Percentiles rank a stretch among this genome's conserved stretches.
These are phyloP conservation scores for Naumovozyma baii DNA, from an alignment of 805 yeast genomes.

Conservation along the genomic window DNA sequence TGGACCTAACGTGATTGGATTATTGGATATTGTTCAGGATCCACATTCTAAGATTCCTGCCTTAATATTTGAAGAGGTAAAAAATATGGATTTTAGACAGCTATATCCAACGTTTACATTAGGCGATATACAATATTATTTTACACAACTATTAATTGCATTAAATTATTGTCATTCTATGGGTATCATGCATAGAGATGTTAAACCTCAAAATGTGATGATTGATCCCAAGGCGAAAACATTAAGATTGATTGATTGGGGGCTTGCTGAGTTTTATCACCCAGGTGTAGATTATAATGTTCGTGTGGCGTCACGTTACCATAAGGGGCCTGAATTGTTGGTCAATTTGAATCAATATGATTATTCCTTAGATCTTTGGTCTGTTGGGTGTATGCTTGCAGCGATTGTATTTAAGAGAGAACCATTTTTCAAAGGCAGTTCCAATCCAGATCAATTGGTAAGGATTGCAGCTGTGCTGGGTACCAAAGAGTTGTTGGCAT, in stretches of 20 bases:
- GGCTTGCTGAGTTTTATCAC: slow-evolving; percentile 87
- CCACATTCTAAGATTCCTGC: slow-evolving; percentile 80
- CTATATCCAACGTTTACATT: slow-evolving; percentile 73
- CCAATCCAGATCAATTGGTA: slow-evolving; percentile 85
- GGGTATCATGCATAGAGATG: slow-evolving; percentile 94
- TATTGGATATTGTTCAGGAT: slow-evolving; percentile 82
- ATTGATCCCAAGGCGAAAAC: slow-evolving; percentile 61
- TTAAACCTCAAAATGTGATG: slow-evolving; percentile 90
- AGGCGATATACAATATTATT: slow-evolving; percentile 70
- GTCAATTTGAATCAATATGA: slow-evolving; percentile 79
- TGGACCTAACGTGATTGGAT: slow-evolving; percentile 70
- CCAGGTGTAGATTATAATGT: slow-evolving; percentile 84
- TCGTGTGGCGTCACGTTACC: slow-evolving; percentile 84
- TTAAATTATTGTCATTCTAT: slow-evolving; percentile 82
- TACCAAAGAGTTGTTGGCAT: slow-evolving; percentile 60
- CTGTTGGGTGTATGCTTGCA: slow-evolving; percentile 85
- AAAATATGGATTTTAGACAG: slow-evolving; percentile 78
- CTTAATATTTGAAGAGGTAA: slow-evolving; percentile 72
- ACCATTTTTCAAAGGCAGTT: slow-evolving; percentile 86
- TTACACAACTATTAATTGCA: slow-evolving; percentile 72
- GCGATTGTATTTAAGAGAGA: slow-evolving; percentile 81
- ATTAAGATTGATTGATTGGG: slow-evolving; percentile 86
- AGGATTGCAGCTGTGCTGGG: slow-evolving; percentile 85
- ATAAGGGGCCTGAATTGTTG: slow-evolving; percentile 84
- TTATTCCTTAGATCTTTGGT: slow-evolving; percentile 84